Evolutionary conservation across 345 rosid species (phyloP).

Genomic region (Clausena lansium): DNA sequence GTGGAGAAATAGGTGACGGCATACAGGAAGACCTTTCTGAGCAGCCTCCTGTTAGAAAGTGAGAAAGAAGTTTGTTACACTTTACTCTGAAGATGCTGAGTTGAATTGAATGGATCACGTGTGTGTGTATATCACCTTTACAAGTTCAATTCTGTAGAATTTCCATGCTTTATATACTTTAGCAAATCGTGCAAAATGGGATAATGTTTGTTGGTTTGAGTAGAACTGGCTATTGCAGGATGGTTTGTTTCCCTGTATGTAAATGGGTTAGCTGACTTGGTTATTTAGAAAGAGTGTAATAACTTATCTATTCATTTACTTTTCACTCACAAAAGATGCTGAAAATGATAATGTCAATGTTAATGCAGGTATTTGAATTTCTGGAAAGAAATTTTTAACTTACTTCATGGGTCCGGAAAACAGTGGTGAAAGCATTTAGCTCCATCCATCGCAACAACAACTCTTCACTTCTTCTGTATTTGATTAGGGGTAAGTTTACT

Average conservation of each 20-base stretch:
- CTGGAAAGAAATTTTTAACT: slow-evolving; percentile 20
- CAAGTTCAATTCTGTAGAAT: slow-evolving; percentile 57
- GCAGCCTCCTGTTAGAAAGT: slow-evolving; percentile 48
- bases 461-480: slow-evolving; percentile 60
- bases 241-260: too few relatives aligned
- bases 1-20: slow-evolving; percentile 75
- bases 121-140: slow-evolving; percentile 39
- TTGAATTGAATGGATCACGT: neutral
- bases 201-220: slow-evolving; percentile 13
- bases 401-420: slow-evolving; percentile 77
- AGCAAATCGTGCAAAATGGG: slow-evolving; percentile 65
- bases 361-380: slow-evolving; percentile 6
- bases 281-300: neutral
- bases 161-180: slow-evolving; percentile 70
- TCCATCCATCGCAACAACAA: slow-evolving; percentile 78
- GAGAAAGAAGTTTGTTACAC: slow-evolving; percentile 16
- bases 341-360: neutral
- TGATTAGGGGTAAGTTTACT: slow-evolving; percentile 50
- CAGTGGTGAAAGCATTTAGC: slow-evolving; percentile 59
- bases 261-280: neutral
- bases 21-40: slow-evolving; percentile 58
- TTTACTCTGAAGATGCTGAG: neutral
- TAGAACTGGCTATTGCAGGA: too few relatives aligned
- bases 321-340: slow-evolving; percentile 6
- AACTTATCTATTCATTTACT: neutral